Base-by-base conservation (phyloP, 2,329 filamentous ascomycete genomes). In the Epichloe sylvatica region DNA sequence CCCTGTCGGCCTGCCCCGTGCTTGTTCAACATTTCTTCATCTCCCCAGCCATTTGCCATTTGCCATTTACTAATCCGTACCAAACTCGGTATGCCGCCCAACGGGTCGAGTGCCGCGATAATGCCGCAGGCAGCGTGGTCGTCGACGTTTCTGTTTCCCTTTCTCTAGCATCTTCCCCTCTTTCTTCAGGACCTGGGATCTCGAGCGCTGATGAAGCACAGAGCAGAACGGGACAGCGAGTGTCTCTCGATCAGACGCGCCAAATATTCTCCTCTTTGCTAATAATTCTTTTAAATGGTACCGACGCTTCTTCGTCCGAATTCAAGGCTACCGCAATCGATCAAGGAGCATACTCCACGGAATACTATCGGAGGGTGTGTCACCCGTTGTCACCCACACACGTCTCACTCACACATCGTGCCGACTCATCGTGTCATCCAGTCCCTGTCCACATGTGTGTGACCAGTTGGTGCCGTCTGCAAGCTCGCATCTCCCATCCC, bases 401-500 rank as follows among this genome's bases (percentile, higher is more conserved):
- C 21, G 13, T 13, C 40, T 48, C 38, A 23, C 30, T 6, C 7
- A n/a, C 30, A 30, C 30, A 30, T 17, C n/a, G 9, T 15, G 35
- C 53, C 51, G 48, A 51, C 46, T 8, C 30, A 9, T 30, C 9
- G 30, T 11, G 25, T 50, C 54, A 49, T 43, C 54, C 54, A 51
- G 49, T 56, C 54, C 54, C 58, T 53, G 55, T 47, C 37, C 12
- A 56, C 23, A 30, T 38, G 43, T 47, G 46, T 63, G 60, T 62
- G 57, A 55, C 56, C 50, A 52, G 61, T 49, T 55, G 19, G 17
- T 60, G 57, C 55, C 54, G 51, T 49, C 47, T 46, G 53, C 51
- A 55, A 55, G 52, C 53, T 52, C 44, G 51, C 57, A 60, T 60
- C 49, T 58, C 49, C 38, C 49, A 44, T 38, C 43, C 62, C 69